A percentile compares a stretch with the other conserved stretches of the same genome.
Conservation (phyloP, 169 alveolate species). For the Plasmodium blacklocki region DNA sequence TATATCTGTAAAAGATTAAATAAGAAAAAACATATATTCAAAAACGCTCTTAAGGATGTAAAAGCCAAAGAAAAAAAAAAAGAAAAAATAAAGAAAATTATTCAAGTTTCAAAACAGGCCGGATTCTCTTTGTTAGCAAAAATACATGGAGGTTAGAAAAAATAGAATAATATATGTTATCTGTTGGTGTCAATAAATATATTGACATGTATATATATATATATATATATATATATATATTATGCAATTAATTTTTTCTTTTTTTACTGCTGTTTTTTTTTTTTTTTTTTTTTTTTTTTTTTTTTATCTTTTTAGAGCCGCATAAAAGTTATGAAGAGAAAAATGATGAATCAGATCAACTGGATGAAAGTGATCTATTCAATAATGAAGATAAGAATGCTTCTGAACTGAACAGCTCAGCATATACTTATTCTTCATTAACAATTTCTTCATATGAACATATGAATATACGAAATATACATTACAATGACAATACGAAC, state of each 20-base stretch:
- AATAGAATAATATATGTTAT: not conserved
- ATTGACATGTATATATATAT: not conserved
- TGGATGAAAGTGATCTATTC: constrained; percentile 37
- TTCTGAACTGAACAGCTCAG: constrained; percentile 48
- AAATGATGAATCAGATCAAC: constrained; percentile 8
- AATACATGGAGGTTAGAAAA: constrained; percentile 34
- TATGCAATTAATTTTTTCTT: not conserved
- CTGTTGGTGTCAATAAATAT: not conserved
- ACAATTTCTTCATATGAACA: constrained; percentile 45
- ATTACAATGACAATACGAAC: constrained; percentile 42
- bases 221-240: constrained; percentile 1
- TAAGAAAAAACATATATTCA: constrained; percentile 38
- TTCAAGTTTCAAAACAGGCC: constrained; percentile 18
- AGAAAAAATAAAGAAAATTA: constrained; percentile 21
- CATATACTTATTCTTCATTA: constrained; percentile 64
- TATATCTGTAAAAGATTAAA: constrained; percentile 46
- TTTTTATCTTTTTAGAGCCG: not conserved
- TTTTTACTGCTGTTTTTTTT: not conserved
- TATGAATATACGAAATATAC: constrained; percentile 22
- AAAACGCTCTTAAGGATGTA: not conserved
- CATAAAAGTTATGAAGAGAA: constrained; percentile 8
- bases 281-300: not conserved
- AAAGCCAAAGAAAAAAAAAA: constrained; percentile 17
- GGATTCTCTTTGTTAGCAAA: constrained; percentile 49
- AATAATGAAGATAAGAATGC: constrained; percentile 16